phyloP scores from a whole-genome alignment of 1,139 yeast genomes.

The Kurtzmaniella quercitrusa region DNA sequence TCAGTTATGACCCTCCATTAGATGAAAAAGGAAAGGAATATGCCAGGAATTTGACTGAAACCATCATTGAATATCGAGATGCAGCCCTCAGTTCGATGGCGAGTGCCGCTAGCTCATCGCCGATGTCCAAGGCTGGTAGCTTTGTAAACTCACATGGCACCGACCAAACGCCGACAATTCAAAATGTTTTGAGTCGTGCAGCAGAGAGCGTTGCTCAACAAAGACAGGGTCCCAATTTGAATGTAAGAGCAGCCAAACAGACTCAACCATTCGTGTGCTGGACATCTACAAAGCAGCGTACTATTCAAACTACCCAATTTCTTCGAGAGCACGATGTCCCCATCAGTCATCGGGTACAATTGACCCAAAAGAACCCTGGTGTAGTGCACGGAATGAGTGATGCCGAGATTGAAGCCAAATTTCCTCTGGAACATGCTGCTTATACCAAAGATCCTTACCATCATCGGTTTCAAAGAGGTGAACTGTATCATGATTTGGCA shows the following conservation, averaged over 20 bases:
- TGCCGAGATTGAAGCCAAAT: conserved; percentile 53
- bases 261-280: conserved; percentile 59
- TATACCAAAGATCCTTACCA: conserved; percentile 82
- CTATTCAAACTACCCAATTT: conserved; percentile 71
- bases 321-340: conserved; percentile 58
- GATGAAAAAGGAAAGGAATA: conserved; percentile 55
- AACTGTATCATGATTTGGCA: conserved; percentile 93
- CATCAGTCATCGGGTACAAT: conserved; percentile 71
- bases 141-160: conserved; percentile 2
- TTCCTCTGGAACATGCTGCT: conserved; percentile 67
- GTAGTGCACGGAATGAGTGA: conserved; percentile 65
- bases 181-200: neutral
- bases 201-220: neutral
- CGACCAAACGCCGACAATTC: neutral
- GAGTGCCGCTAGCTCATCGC: neutral
- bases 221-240: neutral
- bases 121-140: neutral
- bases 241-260: neutral
- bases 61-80: conserved; percentile 26
- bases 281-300: conserved; percentile 87
- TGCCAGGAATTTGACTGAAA: conserved; percentile 40
- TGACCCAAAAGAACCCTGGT: conserved; percentile 92
- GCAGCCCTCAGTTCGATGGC: conserved; percentile 1
- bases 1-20: conserved; percentile 59
- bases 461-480: conserved; percentile 87